A percentile compares a stretch with the other conserved stretches of the same genome.
Conservation (phyloP, 257 asterid species). For the Penstemon barbatus region DNA sequence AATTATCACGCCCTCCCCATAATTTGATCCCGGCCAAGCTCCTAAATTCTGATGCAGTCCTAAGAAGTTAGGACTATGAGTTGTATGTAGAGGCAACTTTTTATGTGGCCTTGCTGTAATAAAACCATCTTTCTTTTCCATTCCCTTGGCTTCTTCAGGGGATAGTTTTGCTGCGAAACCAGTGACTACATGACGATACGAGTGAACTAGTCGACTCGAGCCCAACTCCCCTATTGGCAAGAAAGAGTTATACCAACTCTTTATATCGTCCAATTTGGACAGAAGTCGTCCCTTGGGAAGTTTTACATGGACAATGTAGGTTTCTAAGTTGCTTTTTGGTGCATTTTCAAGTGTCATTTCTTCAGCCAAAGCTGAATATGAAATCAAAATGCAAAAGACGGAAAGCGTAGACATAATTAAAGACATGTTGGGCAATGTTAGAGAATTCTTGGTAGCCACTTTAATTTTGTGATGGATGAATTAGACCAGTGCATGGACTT, state of each 20-base stretch:
- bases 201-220: constrained; percentile 35
- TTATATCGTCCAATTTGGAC: constrained; percentile 21
- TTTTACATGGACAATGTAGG: constrained; percentile 42
- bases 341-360: background rate
- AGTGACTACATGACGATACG: constrained; percentile 37
- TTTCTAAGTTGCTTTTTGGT: constrained; percentile 25
- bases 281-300: constrained; percentile 23
- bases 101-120: constrained; percentile 35
- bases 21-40: constrained; percentile 47
- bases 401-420: constrained; percentile 14
- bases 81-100: constrained; percentile 38
- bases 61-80: constrained; percentile 48
- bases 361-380: constrained; percentile 21
- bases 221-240: constrained; percentile 28
- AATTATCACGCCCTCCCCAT: constrained; percentile 52
- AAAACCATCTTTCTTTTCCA: constrained; percentile 42
- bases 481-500: background rate
- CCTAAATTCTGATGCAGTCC: constrained; percentile 50
- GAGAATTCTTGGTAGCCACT: constrained; percentile 19
- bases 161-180: constrained; percentile 50
- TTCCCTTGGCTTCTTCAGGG: constrained; percentile 30
- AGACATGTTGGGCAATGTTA: constrained; percentile 27
- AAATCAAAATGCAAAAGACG: constrained; percentile 18
- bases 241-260: constrained; percentile 35
- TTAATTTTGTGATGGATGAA: constrained; percentile 1